Evolutionary conservation across 2,329 filamentous ascomycete species (phyloP).

Genomic region (Pseudogymnoascus sp.): DNA sequence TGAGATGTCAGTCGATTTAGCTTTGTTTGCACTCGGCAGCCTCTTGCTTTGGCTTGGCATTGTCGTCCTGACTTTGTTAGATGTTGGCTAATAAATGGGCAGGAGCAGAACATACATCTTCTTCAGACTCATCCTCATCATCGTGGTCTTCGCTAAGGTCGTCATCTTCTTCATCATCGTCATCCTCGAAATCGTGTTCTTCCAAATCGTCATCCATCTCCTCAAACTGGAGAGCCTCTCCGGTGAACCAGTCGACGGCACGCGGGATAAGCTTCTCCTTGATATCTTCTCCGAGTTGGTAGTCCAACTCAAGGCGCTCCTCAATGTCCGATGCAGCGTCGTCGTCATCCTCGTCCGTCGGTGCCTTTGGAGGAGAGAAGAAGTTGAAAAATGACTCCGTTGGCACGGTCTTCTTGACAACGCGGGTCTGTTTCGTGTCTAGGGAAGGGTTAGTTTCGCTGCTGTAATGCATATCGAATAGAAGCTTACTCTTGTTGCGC

Average conservation of each 20-base stretch:
- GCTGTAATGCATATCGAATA: background rate
- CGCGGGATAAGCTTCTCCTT: conserved; percentile 99
- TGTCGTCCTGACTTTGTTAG: conserved; percentile 57
- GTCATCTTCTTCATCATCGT: conserved; percentile 80
- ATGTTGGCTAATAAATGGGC: background rate
- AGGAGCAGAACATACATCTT: conserved; percentile 50
- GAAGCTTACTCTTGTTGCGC: conserved; percentile 86
- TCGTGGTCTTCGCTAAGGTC: conserved; percentile 74
- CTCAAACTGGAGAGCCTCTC: conserved; percentile 93
- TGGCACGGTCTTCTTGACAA: conserved; percentile 98
- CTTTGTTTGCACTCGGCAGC: conserved; percentile 95
- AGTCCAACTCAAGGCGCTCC: conserved; percentile 95
- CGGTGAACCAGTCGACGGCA: conserved; percentile 98
- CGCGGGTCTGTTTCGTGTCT: conserved; percentile 98
- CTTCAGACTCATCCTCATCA: conserved; percentile 71
- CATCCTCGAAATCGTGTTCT: conserved; percentile 76
- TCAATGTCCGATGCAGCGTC: conserved; percentile 86
- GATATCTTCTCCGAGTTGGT: conserved; percentile 97
- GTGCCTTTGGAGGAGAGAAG: conserved; percentile 89
- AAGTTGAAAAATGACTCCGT: conserved; percentile 94
- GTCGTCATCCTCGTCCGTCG: conserved; percentile 58
- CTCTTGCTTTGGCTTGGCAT: conserved; percentile 86
- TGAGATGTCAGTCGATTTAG: conserved; percentile 37
- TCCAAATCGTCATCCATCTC: conserved; percentile 80
- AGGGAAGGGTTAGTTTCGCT: conserved; percentile 10